Evolutionary conservation across 2,329 filamentous ascomycete genomes (phyloP).

Genomic region (Davidsoniella eucalypti): DNA sequence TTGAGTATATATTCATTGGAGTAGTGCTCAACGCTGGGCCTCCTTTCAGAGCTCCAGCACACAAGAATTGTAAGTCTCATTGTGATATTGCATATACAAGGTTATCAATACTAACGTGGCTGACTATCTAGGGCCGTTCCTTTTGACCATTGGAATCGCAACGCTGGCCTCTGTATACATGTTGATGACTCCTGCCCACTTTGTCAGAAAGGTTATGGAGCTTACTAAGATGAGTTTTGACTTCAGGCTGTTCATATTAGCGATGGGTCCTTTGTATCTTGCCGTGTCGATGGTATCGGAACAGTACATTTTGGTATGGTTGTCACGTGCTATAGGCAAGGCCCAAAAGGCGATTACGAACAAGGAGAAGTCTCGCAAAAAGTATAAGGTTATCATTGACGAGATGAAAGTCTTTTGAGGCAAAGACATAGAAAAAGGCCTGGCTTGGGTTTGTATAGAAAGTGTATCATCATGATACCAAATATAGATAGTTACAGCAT

Average conservation of each 20-base stretch:
- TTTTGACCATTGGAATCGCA: slow-evolving; percentile 55
- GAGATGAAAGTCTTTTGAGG: slow-evolving; percentile 18
- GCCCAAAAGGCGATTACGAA: slow-evolving; percentile 40
- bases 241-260: slow-evolving; percentile 59
- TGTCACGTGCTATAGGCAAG: slow-evolving; percentile 52
- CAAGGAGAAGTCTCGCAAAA: slow-evolving; percentile 60
- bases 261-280: slow-evolving; percentile 54
- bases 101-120: background rate
- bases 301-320: slow-evolving; percentile 46
- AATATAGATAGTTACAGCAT: too few species aligned
- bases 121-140: slow-evolving; percentile 54
- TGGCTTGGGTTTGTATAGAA: too few species aligned
- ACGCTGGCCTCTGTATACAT: slow-evolving; percentile 60
- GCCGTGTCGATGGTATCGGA: slow-evolving; percentile 55
- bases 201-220: slow-evolving; percentile 64
- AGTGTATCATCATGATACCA: too few species aligned
- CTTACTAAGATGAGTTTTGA: slow-evolving; percentile 57
- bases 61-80: slow-evolving; percentile 52
- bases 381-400: slow-evolving; percentile 70
- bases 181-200: slow-evolving; percentile 55
- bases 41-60: slow-evolving; percentile 71
- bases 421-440: too few species aligned
- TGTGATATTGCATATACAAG: background rate
- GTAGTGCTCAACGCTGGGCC: slow-evolving; percentile 81
- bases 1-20: slow-evolving; percentile 84